phyloP scores from a whole-genome alignment of 768 basidiomycete genomes.

The Hypsizygus marmoreus region DNA sequence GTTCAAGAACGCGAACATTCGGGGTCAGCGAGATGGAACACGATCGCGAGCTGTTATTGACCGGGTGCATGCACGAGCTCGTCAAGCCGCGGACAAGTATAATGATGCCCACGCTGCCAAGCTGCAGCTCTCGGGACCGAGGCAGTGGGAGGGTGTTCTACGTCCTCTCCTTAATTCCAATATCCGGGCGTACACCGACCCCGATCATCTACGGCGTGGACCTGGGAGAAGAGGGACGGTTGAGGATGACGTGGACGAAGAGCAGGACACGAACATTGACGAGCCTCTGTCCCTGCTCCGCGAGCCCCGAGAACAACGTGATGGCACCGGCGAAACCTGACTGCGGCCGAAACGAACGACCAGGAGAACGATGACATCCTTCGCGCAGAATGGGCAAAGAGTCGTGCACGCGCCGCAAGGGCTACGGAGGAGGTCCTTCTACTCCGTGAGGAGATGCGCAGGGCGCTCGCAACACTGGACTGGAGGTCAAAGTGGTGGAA shows the following conservation, averaged over 20 bases:
- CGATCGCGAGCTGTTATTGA: constrained; percentile 21
- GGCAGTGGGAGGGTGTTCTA: constrained; percentile 10
- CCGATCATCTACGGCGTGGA: neutral
- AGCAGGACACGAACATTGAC: neutral
- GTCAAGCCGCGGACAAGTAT: neutral
- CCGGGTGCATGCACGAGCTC: constrained; percentile 2
- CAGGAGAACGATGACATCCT: constrained; percentile 15
- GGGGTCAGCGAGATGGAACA: constrained; percentile 22
- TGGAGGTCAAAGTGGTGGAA: constrained; percentile 21
- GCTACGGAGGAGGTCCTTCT: constrained; percentile 26
- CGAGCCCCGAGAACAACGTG: neutral
- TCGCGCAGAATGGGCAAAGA: constrained; percentile 25
- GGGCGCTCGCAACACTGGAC: constrained; percentile 9
- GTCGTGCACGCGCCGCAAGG: constrained; percentile 15
- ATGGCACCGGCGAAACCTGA: constrained; percentile 19
- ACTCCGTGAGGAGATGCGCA: constrained; percentile 26
- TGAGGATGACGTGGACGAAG: neutral
- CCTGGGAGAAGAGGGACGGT: neutral
- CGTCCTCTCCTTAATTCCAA: constrained; percentile 4
- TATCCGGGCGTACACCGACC: neutral
- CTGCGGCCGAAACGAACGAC: neutral
- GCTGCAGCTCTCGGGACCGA: neutral
- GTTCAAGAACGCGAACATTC: constrained; percentile 24
- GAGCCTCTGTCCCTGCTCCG: neutral
- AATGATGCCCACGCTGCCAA: neutral